Evolutionary conservation across 495 filamentous ascomycete genomes (phyloP).

Genomic region (Tetracladium setigerum): DNA sequence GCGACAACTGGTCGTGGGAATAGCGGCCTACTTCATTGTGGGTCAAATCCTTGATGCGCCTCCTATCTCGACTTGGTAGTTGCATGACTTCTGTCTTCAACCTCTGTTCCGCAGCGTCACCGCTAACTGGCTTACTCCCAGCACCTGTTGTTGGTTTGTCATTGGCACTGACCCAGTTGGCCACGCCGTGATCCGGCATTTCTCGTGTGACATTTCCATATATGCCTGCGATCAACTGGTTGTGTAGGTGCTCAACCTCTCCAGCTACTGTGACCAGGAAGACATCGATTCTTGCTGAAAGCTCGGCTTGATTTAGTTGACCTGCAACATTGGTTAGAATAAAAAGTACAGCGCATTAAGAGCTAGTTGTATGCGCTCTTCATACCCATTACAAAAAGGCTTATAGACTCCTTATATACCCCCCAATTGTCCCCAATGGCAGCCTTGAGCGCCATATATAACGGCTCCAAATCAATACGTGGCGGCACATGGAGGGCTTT

Average conservation of each 20-base stretch:
- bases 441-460: slow-evolving; percentile 79
- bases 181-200: slow-evolving; percentile 84
- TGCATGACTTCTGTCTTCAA: slow-evolving; percentile 94
- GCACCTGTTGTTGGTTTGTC: slow-evolving; percentile 79
- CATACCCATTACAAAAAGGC: slow-evolving; percentile 75
- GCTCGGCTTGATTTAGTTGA: slow-evolving; percentile 48
- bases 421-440: slow-evolving; percentile 81
- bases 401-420: slow-evolving; percentile 76
- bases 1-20: neutral
- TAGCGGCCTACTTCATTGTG: slow-evolving; percentile 40
- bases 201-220: slow-evolving; percentile 82
- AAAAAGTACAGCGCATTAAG: slow-evolving; percentile 11
- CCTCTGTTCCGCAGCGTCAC: slow-evolving; percentile 84
- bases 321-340: slow-evolving; percentile 14
- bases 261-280: slow-evolving; percentile 61
- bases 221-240: slow-evolving; percentile 79
- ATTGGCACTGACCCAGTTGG: slow-evolving; percentile 90
- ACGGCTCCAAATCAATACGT: slow-evolving; percentile 83
- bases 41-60: slow-evolving; percentile 72
- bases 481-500: slow-evolving; percentile 62
- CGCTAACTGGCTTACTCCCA: slow-evolving; percentile 69
- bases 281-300: slow-evolving; percentile 65
- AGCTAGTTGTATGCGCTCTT: slow-evolving; percentile 4
- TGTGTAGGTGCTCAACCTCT: slow-evolving; percentile 75
- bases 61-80: slow-evolving; percentile 74